These are phyloP conservation scores for Punctularia strigosozonata DNA, from an alignment of 768 basidiomycete genomes.

Conservation along the genomic window DNA sequence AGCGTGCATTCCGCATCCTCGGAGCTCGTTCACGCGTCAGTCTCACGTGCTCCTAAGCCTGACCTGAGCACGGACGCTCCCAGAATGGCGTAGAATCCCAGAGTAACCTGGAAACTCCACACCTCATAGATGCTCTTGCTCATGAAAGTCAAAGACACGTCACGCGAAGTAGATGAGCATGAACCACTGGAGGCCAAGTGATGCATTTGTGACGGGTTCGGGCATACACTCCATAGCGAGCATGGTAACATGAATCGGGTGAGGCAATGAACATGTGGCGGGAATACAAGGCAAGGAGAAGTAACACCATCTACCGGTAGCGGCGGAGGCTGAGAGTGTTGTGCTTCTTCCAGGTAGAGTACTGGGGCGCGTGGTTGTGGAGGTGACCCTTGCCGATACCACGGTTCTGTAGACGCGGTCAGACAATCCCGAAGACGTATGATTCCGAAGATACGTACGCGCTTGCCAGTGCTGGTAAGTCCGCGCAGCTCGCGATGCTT, in stretches of 20 bases:
- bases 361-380: slow-evolving; percentile 86
- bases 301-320: slow-evolving; percentile 54
- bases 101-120: background rate
- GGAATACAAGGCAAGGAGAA: slow-evolving; percentile 11
- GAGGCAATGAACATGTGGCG: background rate
- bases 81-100: background rate
- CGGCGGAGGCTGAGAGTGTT: slow-evolving; percentile 91
- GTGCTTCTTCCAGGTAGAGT: slow-evolving; percentile 95
- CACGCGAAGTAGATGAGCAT: background rate
- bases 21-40: too few relatives aligned
- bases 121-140: background rate
- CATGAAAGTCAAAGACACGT: background rate
- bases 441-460: slow-evolving; percentile 35
- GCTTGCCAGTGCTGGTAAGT: slow-evolving; percentile 92
- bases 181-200: background rate
- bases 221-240: background rate
- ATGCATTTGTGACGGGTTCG: background rate
- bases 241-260: too few relatives aligned
- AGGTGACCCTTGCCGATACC: slow-evolving; percentile 93
- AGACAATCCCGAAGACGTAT: slow-evolving; percentile 4
- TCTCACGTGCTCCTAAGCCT: too few relatives aligned
- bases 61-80: background rate
- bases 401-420: slow-evolving; percentile 55
- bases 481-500: slow-evolving; percentile 97
- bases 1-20: background rate